Percentiles rank a stretch among this genome's conserved stretches.
phyloP scores from a whole-genome alignment of 768 basidiomycete species.

The Pleurotus sapidus region DNA sequence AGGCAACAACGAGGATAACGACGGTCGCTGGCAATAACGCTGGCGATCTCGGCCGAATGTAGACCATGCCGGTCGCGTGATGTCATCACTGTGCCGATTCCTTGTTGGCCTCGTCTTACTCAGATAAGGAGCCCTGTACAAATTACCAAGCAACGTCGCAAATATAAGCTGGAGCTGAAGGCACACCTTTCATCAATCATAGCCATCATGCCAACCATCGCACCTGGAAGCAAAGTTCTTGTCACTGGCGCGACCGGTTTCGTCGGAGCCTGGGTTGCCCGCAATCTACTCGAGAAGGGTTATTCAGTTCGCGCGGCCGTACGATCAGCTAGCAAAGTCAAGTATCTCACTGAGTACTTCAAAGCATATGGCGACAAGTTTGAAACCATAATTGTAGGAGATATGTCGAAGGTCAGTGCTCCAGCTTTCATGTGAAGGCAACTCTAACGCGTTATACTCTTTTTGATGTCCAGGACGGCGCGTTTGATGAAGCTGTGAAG shows the following conservation, averaged over 20 bases:
- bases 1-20: too few relatives aligned
- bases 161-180: too few relatives aligned
- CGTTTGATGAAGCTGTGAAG: constrained; percentile 78
- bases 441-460: neutral
- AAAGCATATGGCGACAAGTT: constrained; percentile 52
- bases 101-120: too few relatives aligned
- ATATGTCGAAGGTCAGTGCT: constrained; percentile 44
- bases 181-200: too few relatives aligned
- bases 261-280: constrained; percentile 58
- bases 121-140: too few relatives aligned
- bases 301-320: constrained; percentile 67
- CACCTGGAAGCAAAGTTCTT: constrained; percentile 34
- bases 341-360: constrained; percentile 54
- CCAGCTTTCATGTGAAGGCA: neutral
- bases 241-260: constrained; percentile 62
- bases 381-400: constrained; percentile 64
- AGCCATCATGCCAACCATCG: constrained; percentile 25
- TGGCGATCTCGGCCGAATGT: too few relatives aligned
- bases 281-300: constrained; percentile 54
- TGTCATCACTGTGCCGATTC: too few relatives aligned
- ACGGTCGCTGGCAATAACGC: too few relatives aligned
- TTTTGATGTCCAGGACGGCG: constrained; percentile 44
- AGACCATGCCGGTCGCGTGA: too few relatives aligned
- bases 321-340: constrained; percentile 57
- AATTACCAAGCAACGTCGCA: too few relatives aligned